Conservation (phyloP, 169 alveolate species). For the Plasmodium berghei region DNA sequence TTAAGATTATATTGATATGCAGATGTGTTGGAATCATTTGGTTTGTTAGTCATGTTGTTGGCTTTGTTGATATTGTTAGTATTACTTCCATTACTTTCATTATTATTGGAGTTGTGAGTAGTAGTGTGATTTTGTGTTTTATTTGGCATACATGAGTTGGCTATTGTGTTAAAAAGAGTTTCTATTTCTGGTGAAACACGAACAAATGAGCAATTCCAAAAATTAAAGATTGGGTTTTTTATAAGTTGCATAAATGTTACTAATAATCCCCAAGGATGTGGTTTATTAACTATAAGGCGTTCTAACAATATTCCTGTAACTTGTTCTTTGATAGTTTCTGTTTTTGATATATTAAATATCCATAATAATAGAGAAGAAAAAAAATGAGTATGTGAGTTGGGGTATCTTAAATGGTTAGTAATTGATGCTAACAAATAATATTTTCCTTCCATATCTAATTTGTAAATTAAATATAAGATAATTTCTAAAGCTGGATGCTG, state of each 20-base stretch:
- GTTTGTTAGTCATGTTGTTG: background rate
- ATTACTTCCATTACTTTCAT: background rate
- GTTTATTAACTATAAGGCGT: constrained; percentile 93
- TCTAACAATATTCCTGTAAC: constrained; percentile 94
- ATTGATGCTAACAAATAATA: constrained; percentile 92
- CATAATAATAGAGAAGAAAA: constrained; percentile 91
- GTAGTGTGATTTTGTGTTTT: background rate
- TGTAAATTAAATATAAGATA: constrained; percentile 82
- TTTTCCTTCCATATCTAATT: constrained; percentile 90
- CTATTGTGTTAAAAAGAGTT: constrained; percentile 81
- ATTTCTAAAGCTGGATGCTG: constrained; percentile 85
- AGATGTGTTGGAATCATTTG: background rate
- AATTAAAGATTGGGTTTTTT: constrained; percentile 91
- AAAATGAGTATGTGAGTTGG: constrained; percentile 95
- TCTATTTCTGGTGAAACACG: constrained; percentile 82
- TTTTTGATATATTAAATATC: constrained; percentile 91
- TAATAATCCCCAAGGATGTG: constrained; percentile 99
- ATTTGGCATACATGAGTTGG: constrained; percentile 75
- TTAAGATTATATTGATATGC: background rate
- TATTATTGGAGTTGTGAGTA: too few relatives aligned
- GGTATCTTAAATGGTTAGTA: constrained; percentile 96
- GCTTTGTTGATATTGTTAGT: background rate
- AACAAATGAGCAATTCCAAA: constrained; percentile 84
- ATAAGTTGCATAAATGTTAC: constrained; percentile 95
- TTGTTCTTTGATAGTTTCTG: constrained; percentile 91